A percentile compares a stretch with the other conserved stretches of the same genome.
phyloP scores from a whole-genome alignment of 805 yeast genomes.

The Candida ascalaphidarum region DNA sequence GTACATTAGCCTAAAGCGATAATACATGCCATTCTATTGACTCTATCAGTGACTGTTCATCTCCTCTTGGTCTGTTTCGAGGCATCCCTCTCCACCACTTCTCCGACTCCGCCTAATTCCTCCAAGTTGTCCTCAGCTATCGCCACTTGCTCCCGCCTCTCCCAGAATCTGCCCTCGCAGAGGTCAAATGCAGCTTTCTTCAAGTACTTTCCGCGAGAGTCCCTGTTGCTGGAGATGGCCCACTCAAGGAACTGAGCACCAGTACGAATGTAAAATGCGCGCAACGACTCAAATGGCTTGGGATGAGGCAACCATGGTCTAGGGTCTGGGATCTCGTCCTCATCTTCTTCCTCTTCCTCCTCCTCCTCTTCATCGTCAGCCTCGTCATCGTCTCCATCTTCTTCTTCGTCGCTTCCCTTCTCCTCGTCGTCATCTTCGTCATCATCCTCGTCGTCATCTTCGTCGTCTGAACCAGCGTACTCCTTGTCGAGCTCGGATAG shows the following conservation, averaged over 20 bases:
- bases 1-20: background rate
- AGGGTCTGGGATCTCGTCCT: conserved; percentile 74
- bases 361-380: conserved; percentile 64
- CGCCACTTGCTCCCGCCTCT: conserved; percentile 88
- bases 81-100: conserved; percentile 68
- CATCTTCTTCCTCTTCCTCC: conserved; percentile 51
- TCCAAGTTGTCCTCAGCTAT: conserved; percentile 83
- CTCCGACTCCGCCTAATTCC: conserved; percentile 86
- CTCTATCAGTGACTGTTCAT: conserved; percentile 10
- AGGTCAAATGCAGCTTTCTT: conserved; percentile 85
- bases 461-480: conserved; percentile 57
- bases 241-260: conserved; percentile 85
- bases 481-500: conserved; percentile 46
- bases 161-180: conserved; percentile 97
- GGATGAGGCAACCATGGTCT: conserved; percentile 98
- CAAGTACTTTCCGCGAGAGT: conserved; percentile 81
- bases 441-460: conserved; percentile 39
- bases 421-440: conserved; percentile 59
- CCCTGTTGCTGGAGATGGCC: conserved; percentile 82
- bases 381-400: conserved; percentile 41
- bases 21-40: background rate
- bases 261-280: conserved; percentile 79
- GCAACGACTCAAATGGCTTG: conserved; percentile 77
- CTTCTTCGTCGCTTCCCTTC: conserved; percentile 52
- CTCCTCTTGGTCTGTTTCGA: conserved; percentile 41